Conservation (phyloP, 495 filamentous ascomycete genomes). For the Penicillium salamii region DNA sequence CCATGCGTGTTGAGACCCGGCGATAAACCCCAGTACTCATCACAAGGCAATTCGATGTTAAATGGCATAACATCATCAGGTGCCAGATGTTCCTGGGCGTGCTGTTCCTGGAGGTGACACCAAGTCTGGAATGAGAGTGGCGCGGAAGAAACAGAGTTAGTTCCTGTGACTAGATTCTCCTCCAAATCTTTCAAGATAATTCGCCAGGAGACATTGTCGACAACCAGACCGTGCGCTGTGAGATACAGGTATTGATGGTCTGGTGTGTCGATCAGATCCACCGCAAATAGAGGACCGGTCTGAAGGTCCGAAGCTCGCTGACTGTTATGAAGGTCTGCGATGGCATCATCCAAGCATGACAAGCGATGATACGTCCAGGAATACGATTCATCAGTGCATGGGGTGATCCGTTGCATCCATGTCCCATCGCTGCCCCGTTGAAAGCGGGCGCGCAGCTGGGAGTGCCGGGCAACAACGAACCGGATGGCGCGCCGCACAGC, state of each 20-base stretch:
- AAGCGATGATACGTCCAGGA: not conserved
- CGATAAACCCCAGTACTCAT: no score
- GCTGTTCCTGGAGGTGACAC: not conserved
- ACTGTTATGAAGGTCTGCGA: not conserved
- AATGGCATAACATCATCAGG: no score
- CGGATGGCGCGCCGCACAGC: no score
- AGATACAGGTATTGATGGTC: conserved; percentile 41
- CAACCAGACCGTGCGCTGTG: conserved; percentile 50
- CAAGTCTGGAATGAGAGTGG: not conserved
- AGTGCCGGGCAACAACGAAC: not conserved
- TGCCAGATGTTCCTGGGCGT: no score
- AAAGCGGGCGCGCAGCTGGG: not conserved
- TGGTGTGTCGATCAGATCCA: conserved; percentile 37
- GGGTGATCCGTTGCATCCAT: not conserved
- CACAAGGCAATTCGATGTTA: no score
- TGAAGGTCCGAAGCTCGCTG: not conserved
- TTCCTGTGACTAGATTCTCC: not conserved
- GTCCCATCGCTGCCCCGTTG: not conserved
- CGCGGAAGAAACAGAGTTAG: no score
- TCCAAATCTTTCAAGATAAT: not conserved
- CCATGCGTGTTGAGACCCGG: no score
- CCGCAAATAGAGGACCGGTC: conserved; percentile 1
- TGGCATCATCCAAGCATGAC: not conserved
- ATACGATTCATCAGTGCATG: not conserved
- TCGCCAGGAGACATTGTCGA: conserved; percentile 55